Conservation (phyloP, 768 basidiomycete genomes). For the Rhizopogon rudus region DNA sequence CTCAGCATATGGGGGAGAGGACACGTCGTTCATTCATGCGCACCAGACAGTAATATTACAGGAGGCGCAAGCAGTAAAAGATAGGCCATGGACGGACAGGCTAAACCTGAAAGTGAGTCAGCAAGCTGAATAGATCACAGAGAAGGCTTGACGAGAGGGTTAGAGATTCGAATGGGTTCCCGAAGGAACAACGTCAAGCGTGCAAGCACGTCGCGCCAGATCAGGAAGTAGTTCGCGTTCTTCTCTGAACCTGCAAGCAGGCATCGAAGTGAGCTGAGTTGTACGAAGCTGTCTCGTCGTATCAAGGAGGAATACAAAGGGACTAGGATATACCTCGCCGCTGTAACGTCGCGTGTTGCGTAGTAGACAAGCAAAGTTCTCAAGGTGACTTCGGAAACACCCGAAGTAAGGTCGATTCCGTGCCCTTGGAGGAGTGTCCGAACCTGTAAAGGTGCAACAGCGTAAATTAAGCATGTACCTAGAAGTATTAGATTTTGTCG, state of each 20-base stretch:
- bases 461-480: too few relatives aligned
- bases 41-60: not conserved
- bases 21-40: not conserved
- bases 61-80: too few relatives aligned
- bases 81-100: not conserved
- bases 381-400: too few relatives aligned
- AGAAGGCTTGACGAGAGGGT: constrained; percentile 18
- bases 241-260: constrained; percentile 48
- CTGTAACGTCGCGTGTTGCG: too few relatives aligned
- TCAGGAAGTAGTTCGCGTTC: constrained; percentile 42
- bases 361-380: too few relatives aligned
- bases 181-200: constrained; percentile 58
- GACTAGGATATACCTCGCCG: too few relatives aligned
- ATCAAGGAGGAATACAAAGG: not conserved
- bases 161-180: constrained; percentile 84
- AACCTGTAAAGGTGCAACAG: too few relatives aligned
- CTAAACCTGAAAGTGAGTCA: constrained; percentile 10
- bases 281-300: constrained; percentile 29
- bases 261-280: constrained; percentile 69
- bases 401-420: too few relatives aligned
- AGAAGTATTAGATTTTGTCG: too few relatives aligned
- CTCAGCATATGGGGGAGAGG: not conserved
- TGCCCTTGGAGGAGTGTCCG: too few relatives aligned
- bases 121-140: not conserved
- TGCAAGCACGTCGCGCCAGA: constrained; percentile 54